Base-by-base conservation (phyloP, 2,329 filamentous ascomycete genomes). In the Colletotrichum spaethianum region DNA sequence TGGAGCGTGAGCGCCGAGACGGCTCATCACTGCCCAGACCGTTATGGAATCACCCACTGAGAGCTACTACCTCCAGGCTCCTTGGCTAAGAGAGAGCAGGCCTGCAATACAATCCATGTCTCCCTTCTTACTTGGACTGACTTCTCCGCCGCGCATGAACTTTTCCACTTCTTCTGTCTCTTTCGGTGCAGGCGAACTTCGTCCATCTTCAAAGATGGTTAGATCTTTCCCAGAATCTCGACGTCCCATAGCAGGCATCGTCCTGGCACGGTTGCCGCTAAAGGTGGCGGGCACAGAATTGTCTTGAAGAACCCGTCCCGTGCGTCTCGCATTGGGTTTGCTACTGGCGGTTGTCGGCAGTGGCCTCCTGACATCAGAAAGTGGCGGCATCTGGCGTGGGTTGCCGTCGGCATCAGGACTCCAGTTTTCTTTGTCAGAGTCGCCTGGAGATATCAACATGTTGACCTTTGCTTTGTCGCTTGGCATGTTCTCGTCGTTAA, bases 361-460 rank as follows among this genome's bases (percentile, higher is more conserved):
- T 4, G 81, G 82, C 33, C 82, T 82, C 63, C 80, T 80, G 60
- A 74, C 9, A 50, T 69, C 62, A 59, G 59, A 55, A 44, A 78
- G 63, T 74, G 76, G 76, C 67, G 60, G 66, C 75, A 63, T 74
- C 77, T 53, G 72, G 28, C 73, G 81, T 63, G 81, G 77, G 73
- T 82, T 84, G 11, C 81, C 85, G 52, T 86, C 85, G 74, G 86
- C 86, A 74, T 85, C 86, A 1, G 86, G 92, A 78, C 85, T 89
- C 89, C 94, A 97, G 79, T 98, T 98, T 84, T 98, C 96, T 83
- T 98, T 98, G 80, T 98, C 96, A 1, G 94, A 98, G 77, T 98
- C 95, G 60, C 59, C 40, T 80, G 67, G 79, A 31, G 82, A 84
- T 14, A 82, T 77, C 55, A 84, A 75, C 77, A 81, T 81, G 6